Percentiles rank a stretch among this genome's conserved stretches.
Evolutionary conservation across 805 yeast genomes (phyloP).

Genomic region (Vanderwaltozyma tropicalis): DNA sequence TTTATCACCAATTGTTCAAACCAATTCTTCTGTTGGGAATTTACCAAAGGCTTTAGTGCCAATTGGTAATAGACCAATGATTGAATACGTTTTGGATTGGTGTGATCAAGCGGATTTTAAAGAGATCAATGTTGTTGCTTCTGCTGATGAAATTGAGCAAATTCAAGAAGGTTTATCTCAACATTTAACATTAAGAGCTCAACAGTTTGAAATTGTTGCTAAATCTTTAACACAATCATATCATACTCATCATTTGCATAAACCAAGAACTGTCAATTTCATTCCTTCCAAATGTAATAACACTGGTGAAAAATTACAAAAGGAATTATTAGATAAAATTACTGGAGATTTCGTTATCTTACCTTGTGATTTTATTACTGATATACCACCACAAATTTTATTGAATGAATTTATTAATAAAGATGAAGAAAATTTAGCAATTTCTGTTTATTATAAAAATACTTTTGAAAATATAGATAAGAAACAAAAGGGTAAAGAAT

Average conservation of each 20-base stretch:
- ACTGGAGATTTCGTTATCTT: slow-evolving; percentile 59
- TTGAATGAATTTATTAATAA: slow-evolving; percentile 75
- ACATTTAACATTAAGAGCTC: slow-evolving; percentile 35
- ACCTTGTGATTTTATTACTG: slow-evolving; percentile 92
- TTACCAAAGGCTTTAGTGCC: slow-evolving; percentile 80
- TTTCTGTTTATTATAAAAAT: slow-evolving; percentile 69
- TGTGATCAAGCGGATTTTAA: slow-evolving; percentile 78
- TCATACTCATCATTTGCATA: slow-evolving; percentile 22
- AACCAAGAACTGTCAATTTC: slow-evolving; percentile 33
- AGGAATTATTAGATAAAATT: slow-evolving; percentile 34
- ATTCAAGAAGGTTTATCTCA: slow-evolving; percentile 39
- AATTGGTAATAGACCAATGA: slow-evolving; percentile 80
- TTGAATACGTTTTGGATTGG: slow-evolving; percentile 84
- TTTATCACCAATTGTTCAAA: slow-evolving; percentile 50
- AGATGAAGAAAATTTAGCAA: slow-evolving; percentile 55
- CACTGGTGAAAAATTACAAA: slow-evolving; percentile 53
- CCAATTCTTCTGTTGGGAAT: slow-evolving; percentile 27
- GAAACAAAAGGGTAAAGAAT: slow-evolving; percentile 41
- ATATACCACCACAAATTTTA: slow-evolving; percentile 80
- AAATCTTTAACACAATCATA: slow-evolving; percentile 15
- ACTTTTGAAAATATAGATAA: slow-evolving; percentile 65
- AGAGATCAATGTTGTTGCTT: slow-evolving; percentile 53
- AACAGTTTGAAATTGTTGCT: slow-evolving; percentile 20
- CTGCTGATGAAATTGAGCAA: slow-evolving; percentile 35
- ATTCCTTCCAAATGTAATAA: slow-evolving; percentile 37